phyloP scores from a whole-genome alignment of 2,329 filamentous ascomycete species.

The Arthroderma sp. region DNA sequence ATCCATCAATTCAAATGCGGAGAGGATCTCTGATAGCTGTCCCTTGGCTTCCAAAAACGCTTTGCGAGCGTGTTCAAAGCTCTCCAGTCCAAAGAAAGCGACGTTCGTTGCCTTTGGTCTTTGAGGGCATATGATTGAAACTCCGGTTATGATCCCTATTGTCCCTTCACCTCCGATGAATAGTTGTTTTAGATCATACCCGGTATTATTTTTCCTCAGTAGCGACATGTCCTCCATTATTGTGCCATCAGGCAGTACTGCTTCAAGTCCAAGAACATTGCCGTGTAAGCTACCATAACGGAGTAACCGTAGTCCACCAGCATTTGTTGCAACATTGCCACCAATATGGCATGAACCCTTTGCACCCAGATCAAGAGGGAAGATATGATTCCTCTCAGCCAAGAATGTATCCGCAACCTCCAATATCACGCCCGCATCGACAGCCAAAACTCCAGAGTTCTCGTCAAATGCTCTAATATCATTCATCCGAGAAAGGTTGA shows the following conservation, averaged over 20 bases:
- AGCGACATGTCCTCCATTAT: conserved; percentile 79
- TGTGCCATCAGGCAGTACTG: conserved; percentile 84
- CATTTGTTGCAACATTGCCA: conserved; percentile 91
- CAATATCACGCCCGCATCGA: conserved; percentile 80
- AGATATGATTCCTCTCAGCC: conserved; percentile 72
- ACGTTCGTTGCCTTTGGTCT: conserved; percentile 83
- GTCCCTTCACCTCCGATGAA: conserved; percentile 95
- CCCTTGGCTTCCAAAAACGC: conserved; percentile 82
- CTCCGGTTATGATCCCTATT: conserved; percentile 81
- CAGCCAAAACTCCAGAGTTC: conserved; percentile 78
- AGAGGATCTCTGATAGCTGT: conserved; percentile 87
- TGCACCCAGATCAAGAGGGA: conserved; percentile 91
- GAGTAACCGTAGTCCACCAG: conserved; percentile 76
- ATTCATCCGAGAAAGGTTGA: conserved; percentile 86
- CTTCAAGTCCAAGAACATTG: conserved; percentile 82
- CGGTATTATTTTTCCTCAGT: conserved; percentile 95
- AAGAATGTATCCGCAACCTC: conserved; percentile 81
- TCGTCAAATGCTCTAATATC: conserved; percentile 83
- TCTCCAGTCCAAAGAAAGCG: conserved; percentile 82
- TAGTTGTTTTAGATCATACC: conserved; percentile 91
- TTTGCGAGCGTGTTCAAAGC: conserved; percentile 74
- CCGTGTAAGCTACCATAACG: conserved; percentile 93
- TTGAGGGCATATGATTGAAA: conserved; percentile 82
- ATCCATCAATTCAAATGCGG: conserved; percentile 97
- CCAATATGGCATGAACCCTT: conserved; percentile 96